Base-by-base conservation (phyloP, 2,329 filamentous ascomycete species). In the Talaromyces sp. region DNA sequence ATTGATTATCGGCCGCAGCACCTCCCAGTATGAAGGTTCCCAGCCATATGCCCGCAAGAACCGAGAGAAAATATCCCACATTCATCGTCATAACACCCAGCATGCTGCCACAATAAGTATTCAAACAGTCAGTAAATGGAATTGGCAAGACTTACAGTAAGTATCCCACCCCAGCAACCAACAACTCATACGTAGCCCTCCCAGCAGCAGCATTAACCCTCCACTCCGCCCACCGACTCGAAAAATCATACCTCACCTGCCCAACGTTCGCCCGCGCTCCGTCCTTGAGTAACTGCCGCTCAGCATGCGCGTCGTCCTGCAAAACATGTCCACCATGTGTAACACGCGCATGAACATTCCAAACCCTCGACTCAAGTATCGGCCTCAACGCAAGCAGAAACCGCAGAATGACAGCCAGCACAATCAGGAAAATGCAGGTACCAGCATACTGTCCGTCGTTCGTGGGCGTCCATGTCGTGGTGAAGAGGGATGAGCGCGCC, bases 81-180 rank as follows among this genome's bases (percentile, higher is more conserved):
- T 95, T 95, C 81, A 91, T 87, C 1, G 91, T 93, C 92, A 95
- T 97, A 74, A 96, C 90, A 17, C 90, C 91, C 79, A 97, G 81
- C 93, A 97, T 97, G 65, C 93, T 97, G 25, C 25, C 47, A 37
- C 27, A 31, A 31, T 31, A 5, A 31, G 27, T 31, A 31, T 31
- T 6, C 27, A 31, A 31, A 19, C 33, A 31, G 22, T 17, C 45
- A 52, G 9, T 22, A 8, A 9, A 37, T n/a, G 27, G 27, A 31
- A 5, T 31, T 1, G 27, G 22, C 22, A 22, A 8, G 2, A 87
- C 91, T 85, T 80, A 96, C 93, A 97, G 87, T 35, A 97, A 80
- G 78, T 96, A 97, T 13, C 89, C 90, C 54, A 96, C 85, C 5
- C 87, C 92, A n/a, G 86, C 87, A 73, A 92, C 87, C 25, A 90